phyloP scores from a whole-genome alignment of 176 grass and related monocot species.

The Avena sativa region DNA sequence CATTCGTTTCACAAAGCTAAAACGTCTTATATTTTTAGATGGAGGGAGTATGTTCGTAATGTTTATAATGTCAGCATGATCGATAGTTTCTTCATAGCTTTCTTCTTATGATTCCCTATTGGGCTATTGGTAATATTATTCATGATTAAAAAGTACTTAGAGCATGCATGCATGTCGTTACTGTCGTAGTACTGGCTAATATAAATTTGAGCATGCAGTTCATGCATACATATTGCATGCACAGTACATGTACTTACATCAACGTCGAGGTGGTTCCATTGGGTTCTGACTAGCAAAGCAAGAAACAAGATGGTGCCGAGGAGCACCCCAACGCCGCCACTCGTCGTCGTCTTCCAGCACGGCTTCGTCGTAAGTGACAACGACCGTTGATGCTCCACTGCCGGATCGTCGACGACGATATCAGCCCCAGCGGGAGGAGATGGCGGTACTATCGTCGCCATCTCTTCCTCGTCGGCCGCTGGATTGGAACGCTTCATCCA shows the following conservation, averaged over 20 bases:
- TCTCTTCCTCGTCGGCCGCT: not conserved
- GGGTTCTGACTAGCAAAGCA: constrained; percentile 20
- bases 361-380: not conserved
- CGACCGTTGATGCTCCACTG: not conserved
- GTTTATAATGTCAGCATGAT: too few species aligned
- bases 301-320: constrained; percentile 41
- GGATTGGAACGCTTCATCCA: not conserved
- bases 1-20: too few species aligned
- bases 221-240: too few species aligned
- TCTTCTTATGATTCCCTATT: too few species aligned
- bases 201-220: too few species aligned
- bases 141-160: too few species aligned
- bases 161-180: too few species aligned
- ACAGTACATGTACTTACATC: constrained; percentile 1
- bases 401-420: not conserved
- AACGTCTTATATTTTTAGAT: too few species aligned
- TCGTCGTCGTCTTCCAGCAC: not conserved
- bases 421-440: not conserved
- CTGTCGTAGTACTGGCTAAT: too few species aligned
- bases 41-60: too few species aligned
- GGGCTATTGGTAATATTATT: too few species aligned
- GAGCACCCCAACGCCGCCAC: constrained; percentile 29
- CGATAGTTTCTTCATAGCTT: too few species aligned
- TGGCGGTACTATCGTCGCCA: not conserved
- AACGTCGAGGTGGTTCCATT: constrained; percentile 34